Conservation (phyloP, 192 early-diverging fungal species). For the Geranomyces variabilis region DNA sequence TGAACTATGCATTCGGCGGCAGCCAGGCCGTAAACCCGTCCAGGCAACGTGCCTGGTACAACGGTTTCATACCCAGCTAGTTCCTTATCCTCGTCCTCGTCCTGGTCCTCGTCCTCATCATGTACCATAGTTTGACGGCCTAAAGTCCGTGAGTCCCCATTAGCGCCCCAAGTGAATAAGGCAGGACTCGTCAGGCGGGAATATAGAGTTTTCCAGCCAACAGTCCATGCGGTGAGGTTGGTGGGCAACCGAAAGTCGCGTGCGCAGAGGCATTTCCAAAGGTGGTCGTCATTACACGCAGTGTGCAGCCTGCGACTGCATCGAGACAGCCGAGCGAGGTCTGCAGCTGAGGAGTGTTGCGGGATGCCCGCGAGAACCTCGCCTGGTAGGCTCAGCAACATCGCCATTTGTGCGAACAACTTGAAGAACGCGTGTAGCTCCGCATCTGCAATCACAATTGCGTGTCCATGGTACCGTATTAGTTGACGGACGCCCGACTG, state of each 20-base stretch:
- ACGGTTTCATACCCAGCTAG: too few species aligned
- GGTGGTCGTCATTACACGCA: background rate
- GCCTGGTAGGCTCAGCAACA: too few species aligned
- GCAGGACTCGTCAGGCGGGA: background rate
- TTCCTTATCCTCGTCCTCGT: too few species aligned
- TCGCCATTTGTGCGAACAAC: too few species aligned
- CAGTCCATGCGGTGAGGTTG: background rate
- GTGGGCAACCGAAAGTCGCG: background rate
- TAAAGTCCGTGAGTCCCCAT: too few species aligned
- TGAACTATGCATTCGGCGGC: background rate
- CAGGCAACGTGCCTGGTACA: slow-evolving; percentile 3
- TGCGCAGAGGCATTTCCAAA: slow-evolving; percentile 11
- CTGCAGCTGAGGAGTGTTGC: background rate
- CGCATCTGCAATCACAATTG: too few species aligned
- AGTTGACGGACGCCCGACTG: too few species aligned
- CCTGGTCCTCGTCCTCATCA: background rate
- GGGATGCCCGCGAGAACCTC: background rate
- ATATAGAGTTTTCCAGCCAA: slow-evolving; percentile 7
- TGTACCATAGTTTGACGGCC: background rate
- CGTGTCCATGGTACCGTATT: too few species aligned
- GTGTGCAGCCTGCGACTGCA: background rate
- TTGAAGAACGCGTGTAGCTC: too few species aligned
- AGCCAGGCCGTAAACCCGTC: too few species aligned
- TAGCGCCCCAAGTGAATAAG: slow-evolving; percentile 5
- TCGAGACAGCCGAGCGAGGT: background rate